A percentile compares a stretch with the other conserved stretches of the same genome.
phyloP scores from a whole-genome alignment of 495 filamentous ascomycete genomes.

The Haplographium delicatum region DNA sequence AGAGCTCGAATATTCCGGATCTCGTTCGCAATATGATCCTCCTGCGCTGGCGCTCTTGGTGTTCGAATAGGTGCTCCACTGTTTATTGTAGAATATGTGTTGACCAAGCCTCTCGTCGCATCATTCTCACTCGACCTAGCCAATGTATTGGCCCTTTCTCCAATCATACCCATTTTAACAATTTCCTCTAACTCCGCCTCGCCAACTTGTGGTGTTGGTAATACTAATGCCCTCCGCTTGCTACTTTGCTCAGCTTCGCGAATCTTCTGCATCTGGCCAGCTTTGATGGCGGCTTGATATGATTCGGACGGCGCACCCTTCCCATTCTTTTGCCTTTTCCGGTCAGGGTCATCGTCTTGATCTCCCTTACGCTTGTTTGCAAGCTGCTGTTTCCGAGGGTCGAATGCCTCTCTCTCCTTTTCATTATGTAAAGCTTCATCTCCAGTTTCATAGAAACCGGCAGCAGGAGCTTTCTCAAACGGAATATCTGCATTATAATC shows the following conservation, averaged over 20 bases:
- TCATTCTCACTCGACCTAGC: conserved; percentile 78
- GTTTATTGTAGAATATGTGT: conserved; percentile 76
- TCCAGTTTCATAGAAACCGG: conserved; percentile 88
- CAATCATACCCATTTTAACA: conserved; percentile 96
- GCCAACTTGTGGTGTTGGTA: conserved; percentile 86
- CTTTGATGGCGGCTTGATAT: conserved; percentile 84
- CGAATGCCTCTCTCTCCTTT: conserved; percentile 79
- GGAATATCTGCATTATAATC: conserved; percentile 99
- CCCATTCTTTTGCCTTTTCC: conserved; percentile 81
- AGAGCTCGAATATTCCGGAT: conserved; percentile 89
- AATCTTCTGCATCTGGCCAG: conserved; percentile 92
- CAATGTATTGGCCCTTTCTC: conserved; percentile 75
- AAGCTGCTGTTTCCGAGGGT: conserved; percentile 89
- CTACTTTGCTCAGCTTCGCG: conserved; percentile 95
- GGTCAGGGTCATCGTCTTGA: conserved; percentile 72
- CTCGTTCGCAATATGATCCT: conserved; percentile 94
- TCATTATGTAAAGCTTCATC: conserved; percentile 82
- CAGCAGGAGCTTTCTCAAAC: conserved; percentile 85
- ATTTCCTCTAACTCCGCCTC: conserved; percentile 94
- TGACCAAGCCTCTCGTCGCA: conserved; percentile 77
- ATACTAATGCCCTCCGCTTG: conserved; percentile 72
- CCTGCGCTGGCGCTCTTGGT: conserved; percentile 81
- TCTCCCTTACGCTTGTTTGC: conserved; percentile 96
- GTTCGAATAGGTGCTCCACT: conserved; percentile 86
- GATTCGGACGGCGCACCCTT: conserved; percentile 71